phyloP scores from a whole-genome alignment of 345 rosid genomes.

The Rhizophora mangle region DNA sequence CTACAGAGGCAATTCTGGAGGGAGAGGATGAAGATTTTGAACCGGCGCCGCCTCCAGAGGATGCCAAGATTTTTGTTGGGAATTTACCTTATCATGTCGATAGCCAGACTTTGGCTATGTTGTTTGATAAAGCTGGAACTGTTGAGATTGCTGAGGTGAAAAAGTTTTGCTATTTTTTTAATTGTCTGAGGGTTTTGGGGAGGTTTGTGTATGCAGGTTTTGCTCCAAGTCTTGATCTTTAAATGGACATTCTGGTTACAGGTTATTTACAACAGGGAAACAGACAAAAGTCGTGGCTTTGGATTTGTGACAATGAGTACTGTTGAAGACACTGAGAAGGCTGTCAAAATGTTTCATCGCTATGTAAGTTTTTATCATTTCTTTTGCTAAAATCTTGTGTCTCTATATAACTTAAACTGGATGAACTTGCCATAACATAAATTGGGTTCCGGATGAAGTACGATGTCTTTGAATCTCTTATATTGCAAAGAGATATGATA shows the following conservation, averaged over 20 bases:
- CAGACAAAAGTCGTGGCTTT: constrained; percentile 85
- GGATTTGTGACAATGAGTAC: constrained; percentile 92
- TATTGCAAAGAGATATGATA: constrained; percentile 4
- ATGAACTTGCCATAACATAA: not conserved
- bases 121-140: constrained; percentile 82
- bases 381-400: not conserved
- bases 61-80: constrained; percentile 83
- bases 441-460: not conserved
- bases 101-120: constrained; percentile 73
- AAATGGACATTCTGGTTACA: constrained; percentile 21
- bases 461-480: not conserved
- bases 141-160: constrained; percentile 94
- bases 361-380: constrained; percentile 49
- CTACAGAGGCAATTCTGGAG: constrained; percentile 16
- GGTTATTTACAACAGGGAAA: constrained; percentile 84
- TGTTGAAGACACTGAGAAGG: constrained; percentile 83
- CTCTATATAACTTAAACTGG: not conserved
- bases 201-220: not conserved
- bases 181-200: not conserved
- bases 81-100: constrained; percentile 78
- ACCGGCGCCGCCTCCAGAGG: constrained; percentile 62
- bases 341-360: constrained; percentile 59
- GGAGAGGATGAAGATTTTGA: constrained; percentile 23
- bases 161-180: not conserved
- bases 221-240: not conserved